Conservation (phyloP, 2,329 filamentous ascomycete species). For the Botryotinia globosa region DNA sequence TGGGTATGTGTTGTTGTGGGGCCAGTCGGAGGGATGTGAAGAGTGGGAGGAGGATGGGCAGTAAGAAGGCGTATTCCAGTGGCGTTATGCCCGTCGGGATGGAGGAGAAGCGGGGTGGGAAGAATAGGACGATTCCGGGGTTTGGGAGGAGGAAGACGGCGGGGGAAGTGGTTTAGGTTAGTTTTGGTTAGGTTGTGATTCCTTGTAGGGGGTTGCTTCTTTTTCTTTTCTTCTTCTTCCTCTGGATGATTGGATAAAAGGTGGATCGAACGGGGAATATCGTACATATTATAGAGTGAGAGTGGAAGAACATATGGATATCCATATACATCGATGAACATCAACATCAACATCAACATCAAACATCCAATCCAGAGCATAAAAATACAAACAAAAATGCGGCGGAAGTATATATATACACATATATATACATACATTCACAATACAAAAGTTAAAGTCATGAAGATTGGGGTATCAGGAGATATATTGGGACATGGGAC, state of each 20-base stretch:
- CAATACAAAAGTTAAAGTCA: background rate
- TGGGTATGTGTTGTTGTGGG: constrained; percentile 76
- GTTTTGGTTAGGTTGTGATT: background rate
- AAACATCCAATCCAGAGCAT: background rate
- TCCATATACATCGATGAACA: background rate
- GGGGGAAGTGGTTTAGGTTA: constrained; percentile 25
- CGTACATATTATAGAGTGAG: background rate
- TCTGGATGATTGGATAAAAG: background rate
- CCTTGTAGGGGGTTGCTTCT: background rate
- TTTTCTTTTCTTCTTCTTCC: background rate
- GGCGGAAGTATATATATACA: background rate
- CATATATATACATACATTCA: background rate
- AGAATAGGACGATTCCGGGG: constrained; percentile 21
- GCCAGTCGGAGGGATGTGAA: constrained; percentile 35
- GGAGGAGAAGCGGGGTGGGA: constrained; percentile 21
- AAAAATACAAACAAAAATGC: background rate
- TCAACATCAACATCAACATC: background rate
- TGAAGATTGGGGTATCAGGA: background rate
- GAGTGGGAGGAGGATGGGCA: constrained; percentile 35
- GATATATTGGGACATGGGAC: background rate
- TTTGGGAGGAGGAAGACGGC: constrained; percentile 25
- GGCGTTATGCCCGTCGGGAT: constrained; percentile 22
- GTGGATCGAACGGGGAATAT: background rate
- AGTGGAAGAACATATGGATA: background rate
- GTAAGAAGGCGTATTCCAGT: constrained; percentile 32